Percentiles rank a stretch among this genome's conserved stretches.
These are phyloP conservation scores for Elaeis guineensis DNA, from an alignment of 176 grass and related monocot genomes.

Conservation along the genomic window DNA sequence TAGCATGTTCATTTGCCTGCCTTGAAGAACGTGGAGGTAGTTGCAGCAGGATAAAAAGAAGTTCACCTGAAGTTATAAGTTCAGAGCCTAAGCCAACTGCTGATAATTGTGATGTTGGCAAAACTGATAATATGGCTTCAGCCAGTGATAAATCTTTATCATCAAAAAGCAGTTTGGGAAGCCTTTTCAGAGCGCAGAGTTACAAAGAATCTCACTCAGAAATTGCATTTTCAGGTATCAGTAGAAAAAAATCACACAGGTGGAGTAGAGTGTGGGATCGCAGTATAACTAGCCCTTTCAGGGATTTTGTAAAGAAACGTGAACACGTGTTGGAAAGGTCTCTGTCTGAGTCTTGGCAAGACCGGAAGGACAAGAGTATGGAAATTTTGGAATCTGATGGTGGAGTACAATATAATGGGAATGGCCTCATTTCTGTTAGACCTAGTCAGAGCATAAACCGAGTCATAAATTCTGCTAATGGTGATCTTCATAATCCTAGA, in stretches of 20 bases:
- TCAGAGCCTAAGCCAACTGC: constrained; percentile 2
- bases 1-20: constrained; percentile 72
- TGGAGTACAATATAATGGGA: constrained; percentile 19
- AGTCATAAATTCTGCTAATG: constrained; percentile 30
- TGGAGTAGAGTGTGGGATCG: constrained; percentile 77
- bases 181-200: constrained; percentile 11
- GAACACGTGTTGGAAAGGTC: constrained; percentile 67
- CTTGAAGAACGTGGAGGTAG: constrained; percentile 46
- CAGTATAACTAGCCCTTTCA: constrained; percentile 57
- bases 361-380: constrained; percentile 30
- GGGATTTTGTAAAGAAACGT: constrained; percentile 50
- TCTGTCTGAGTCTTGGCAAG: constrained; percentile 57
- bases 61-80: constrained; percentile 22
- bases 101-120: constrained; percentile 11
- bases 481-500: constrained; percentile 23
- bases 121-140: neutral
- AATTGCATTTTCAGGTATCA: constrained; percentile 14
- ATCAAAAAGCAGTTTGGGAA: constrained; percentile 4
- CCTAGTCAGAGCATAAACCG: constrained; percentile 13
- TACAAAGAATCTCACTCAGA: constrained; percentile 12
- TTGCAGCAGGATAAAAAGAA: constrained; percentile 4
- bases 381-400: constrained; percentile 31
- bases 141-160: neutral
- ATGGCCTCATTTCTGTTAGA: constrained; percentile 17
- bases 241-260: constrained; percentile 39